Base-by-base conservation (phyloP, 148 eudicot species). In the Rhododendron griersonianum region DNA sequence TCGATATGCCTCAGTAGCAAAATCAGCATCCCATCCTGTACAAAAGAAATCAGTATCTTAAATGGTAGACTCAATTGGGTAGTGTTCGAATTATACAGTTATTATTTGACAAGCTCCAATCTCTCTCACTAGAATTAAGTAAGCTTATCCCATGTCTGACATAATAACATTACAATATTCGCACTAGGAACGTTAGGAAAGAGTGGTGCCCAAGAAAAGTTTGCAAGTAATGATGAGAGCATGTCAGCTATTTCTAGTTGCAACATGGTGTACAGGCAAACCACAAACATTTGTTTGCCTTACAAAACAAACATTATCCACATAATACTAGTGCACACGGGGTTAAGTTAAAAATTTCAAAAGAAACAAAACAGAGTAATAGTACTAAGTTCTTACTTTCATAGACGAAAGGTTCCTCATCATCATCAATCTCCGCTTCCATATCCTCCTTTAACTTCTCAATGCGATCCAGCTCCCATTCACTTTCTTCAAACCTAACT, bases 371-470 rank as follows among this genome's bases (percentile, higher is more conserved):
- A 59, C n/a, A 11, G 18, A 10, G 13, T 18, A 81, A 81, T 47
- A 19, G 65, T 18, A 18, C 48, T 50, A 44, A 39, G 79, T 39
- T 75, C 99, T 93, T 95, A 98, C 99, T 95, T 87, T 98, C 99
- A 90, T 98, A 98, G n/a, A 95, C 98, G 85, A 95, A 91, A 86
- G 99, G 99, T 86, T 95, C 99, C 83, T 98, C 99, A 80, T 98
- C 99, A 79, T 97, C 99, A 91, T 98, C 99, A 90, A 90, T 88
- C 86, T 98, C 98, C 9, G 98, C 99, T 89, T 98, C 99, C 99
- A 98, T 94, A 87, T 95, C 98, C 90, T 98, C 99, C 89, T 98
- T 98, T 78, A 98, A 88, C 90, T 95, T 95, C 88, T 98, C 99
- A 76, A 98, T 93, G 67, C 90, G 95, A 84, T 95, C 99, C 89